Percentiles rank a stretch among this genome's conserved stretches.
phyloP scores from a whole-genome alignment of 1,284 basidiomycete genomes.

The Anthracocystis panici-leucophaei region DNA sequence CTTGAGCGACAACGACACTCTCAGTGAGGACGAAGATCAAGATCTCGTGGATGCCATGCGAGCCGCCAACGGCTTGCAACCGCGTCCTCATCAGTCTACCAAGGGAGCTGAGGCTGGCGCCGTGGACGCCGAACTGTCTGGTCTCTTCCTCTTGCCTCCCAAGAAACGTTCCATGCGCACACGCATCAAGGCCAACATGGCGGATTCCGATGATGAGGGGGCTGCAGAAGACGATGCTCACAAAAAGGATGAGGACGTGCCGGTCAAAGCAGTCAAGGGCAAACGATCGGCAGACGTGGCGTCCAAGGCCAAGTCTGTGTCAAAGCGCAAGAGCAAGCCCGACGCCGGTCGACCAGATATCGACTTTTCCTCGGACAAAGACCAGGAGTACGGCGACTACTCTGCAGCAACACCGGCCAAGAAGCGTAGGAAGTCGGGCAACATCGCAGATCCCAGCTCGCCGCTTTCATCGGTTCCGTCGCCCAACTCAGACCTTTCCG shows the following conservation, averaged over 20 bases:
- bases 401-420: constrained; percentile 28
- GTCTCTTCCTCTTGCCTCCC: constrained; percentile 55
- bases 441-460: constrained; percentile 50
- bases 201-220: constrained; percentile 26
- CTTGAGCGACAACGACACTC: constrained; percentile 44
- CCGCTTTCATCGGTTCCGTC: constrained; percentile 48
- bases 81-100: constrained; percentile 9
- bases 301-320: constrained; percentile 12
- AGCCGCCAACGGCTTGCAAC: constrained; percentile 18
- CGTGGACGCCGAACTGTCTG: constrained; percentile 35
- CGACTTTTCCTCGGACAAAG: constrained; percentile 37
- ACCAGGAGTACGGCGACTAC: constrained; percentile 14
- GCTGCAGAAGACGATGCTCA: constrained; percentile 11
- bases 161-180: constrained; percentile 65
- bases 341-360: constrained; percentile 12
- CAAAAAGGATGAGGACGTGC: constrained; percentile 6
- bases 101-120: constrained; percentile 13
- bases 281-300: constrained; percentile 9
- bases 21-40: constrained; percentile 54
- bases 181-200: constrained; percentile 57
- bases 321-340: constrained; percentile 30
- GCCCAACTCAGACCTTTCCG: constrained; percentile 29
- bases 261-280: constrained; percentile 10
- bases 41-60: constrained; percentile 45
- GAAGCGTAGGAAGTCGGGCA: constrained; percentile 52